These are phyloP conservation scores for Truncatella angustata DNA, from an alignment of 2,329 filamentous ascomycete genomes.

Conservation along the genomic window DNA sequence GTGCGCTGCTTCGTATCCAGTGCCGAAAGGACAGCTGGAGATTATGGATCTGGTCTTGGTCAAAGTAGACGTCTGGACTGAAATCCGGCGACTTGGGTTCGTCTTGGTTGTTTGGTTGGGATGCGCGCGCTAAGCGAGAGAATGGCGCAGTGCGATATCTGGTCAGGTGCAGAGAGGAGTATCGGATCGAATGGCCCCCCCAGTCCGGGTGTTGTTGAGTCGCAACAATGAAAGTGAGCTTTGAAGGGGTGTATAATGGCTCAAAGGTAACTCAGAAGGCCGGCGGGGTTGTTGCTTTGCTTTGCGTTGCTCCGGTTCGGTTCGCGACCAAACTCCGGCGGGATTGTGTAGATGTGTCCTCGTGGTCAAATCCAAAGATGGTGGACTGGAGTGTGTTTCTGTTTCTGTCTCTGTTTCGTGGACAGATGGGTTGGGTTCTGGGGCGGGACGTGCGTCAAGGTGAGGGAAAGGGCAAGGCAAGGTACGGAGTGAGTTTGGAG, in stretches of 20 bases:
- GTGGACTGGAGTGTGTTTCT: no score
- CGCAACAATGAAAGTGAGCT: neutral
- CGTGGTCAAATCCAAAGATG: no score
- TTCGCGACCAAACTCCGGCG: neutral
- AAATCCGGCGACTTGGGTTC: neutral
- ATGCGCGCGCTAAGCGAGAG: neutral
- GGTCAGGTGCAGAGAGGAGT: neutral
- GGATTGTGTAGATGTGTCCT: slow-evolving; percentile 1
- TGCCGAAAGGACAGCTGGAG: no score
- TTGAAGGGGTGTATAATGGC: neutral
- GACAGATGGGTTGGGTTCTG: neutral
- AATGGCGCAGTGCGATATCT: neutral
- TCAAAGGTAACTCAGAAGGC: neutral
- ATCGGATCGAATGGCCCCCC: neutral
- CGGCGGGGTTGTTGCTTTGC: neutral
- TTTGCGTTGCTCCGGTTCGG: neutral
- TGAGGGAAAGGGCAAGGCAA: neutral
- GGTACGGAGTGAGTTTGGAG: no score
- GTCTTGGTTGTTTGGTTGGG: neutral
- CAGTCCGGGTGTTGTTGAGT: neutral
- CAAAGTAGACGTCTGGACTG: neutral
- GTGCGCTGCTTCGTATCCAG: neutral
- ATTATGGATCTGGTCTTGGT: neutral
- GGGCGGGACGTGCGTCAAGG: neutral
- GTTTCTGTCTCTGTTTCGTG: no score